Evolutionary conservation across 2,329 filamentous ascomycete species (phyloP).

Genomic region (Beauveria sp.): DNA sequence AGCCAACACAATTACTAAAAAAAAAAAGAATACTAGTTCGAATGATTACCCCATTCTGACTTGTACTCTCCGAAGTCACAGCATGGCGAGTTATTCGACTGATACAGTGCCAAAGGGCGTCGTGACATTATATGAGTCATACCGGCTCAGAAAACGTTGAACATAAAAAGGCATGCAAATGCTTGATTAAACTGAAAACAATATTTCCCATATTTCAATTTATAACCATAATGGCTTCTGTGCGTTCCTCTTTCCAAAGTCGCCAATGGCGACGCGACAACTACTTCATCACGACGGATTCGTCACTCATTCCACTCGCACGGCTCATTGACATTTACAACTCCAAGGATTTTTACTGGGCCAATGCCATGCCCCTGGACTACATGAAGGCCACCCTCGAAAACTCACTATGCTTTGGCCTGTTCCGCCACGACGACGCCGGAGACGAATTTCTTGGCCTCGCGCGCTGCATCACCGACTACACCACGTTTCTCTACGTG

Average conservation of each 20-base stretch:
- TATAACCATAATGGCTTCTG: background rate
- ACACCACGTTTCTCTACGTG: slow-evolving; percentile 52
- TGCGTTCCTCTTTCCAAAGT: background rate
- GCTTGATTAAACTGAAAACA: background rate
- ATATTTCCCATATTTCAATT: background rate
- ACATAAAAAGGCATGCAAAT: background rate
- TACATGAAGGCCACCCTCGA: slow-evolving; percentile 38
- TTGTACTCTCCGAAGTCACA: background rate
- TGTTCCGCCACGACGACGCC: slow-evolving; percentile 31
- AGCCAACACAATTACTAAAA: background rate
- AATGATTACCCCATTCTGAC: background rate
- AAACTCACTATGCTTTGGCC: slow-evolving; percentile 48
- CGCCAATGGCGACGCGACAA: slow-evolving; percentile 21
- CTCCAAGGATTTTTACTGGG: slow-evolving; percentile 48
- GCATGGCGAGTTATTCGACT: background rate
- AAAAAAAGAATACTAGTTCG: background rate
- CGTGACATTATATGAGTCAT: slow-evolving; percentile 1
- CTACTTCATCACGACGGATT: slow-evolving; percentile 50
- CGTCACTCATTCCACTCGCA: slow-evolving; percentile 38
- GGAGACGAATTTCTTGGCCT: slow-evolving; percentile 22
- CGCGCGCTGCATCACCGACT: slow-evolving; percentile 53
- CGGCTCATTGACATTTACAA: slow-evolving; percentile 41
- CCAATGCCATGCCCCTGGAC: slow-evolving; percentile 35
- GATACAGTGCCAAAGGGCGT: background rate
- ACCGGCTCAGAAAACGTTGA: background rate